Evolutionary conservation across 345 rosid species (phyloP).

Genomic region (Xanthoceras sorbifolium): DNA sequence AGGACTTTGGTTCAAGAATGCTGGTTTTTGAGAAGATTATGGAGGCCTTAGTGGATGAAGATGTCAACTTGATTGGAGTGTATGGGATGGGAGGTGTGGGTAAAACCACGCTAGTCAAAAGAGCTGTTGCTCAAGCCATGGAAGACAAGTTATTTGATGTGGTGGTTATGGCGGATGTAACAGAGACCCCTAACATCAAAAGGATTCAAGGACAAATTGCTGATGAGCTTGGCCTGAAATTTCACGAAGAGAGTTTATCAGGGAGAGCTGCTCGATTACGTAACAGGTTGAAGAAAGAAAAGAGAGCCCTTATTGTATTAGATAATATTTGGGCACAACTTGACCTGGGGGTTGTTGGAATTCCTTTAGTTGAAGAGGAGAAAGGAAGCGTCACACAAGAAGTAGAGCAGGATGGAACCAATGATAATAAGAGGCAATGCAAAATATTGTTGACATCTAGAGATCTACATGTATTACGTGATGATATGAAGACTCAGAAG

Average conservation of each 20-base stretch:
- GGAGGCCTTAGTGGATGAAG: background rate
- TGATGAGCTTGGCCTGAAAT: background rate
- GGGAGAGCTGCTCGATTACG: background rate
- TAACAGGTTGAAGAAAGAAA: constrained; percentile 6
- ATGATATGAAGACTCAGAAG: constrained; percentile 17
- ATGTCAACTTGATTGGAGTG: constrained; percentile 17
- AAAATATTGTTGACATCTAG: constrained; percentile 33
- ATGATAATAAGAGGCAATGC: constrained; percentile 7
- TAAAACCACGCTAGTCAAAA: constrained; percentile 16
- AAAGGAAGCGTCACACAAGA: background rate
- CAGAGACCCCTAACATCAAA: background rate
- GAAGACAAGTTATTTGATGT: background rate
- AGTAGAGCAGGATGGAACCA: background rate
- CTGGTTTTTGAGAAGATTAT: background rate
- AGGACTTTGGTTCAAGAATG: background rate
- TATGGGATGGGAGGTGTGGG: constrained; percentile 19
- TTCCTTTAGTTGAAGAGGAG: background rate
- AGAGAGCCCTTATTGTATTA: background rate
- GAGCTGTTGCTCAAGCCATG: background rate
- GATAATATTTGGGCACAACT: constrained; percentile 11
- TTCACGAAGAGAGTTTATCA: background rate
- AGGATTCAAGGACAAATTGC: constrained; percentile 20
- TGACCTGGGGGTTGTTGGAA: background rate
- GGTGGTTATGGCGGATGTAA: constrained; percentile 7
- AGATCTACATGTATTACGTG: background rate